Evolutionary conservation across 1,284 basidiomycete species (phyloP), one percentile per base, ranked within the genome.

Genomic region (Irpex sp.): DNA sequence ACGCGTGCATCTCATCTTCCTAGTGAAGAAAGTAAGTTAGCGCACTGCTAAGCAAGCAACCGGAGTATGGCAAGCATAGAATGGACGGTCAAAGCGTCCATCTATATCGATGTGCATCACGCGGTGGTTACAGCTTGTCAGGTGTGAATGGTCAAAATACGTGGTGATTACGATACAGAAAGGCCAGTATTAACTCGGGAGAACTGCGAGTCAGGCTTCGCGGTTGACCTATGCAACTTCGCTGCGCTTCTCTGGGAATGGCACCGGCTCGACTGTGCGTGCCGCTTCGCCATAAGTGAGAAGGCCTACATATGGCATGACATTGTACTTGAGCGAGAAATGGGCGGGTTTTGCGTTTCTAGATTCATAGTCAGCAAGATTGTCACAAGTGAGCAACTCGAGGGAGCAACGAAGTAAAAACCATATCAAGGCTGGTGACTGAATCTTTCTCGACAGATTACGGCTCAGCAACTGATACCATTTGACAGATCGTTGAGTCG

Each of bases 241-340:
- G 56, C 53, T 61, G n/a, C 60, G 60, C 53, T 61, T 58, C 57
- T 75, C 74, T 58, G 84, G 83, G 74, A 86, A 84, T 5, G 76
- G 76, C 33, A 90, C 76, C 36, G 82, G 76, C 57, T 83, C 77
- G 1, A 70, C 68, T 39, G 88, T 90, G 67, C 82, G 83, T 49
- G 83, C 88, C 7, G 86, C 90, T 70, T 90, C 87, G 19, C 93
- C 93, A 61, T 88, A 91, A 3, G 84, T 88, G 54, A 97, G 80
- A 46, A 86, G 67, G 5, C 94, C 94, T 13, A 96, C 91, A 70
- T 91, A 88, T 11, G 94, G 94, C 93, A 96, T 96, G 31, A 94
- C 74, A 70, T 96, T 95, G 78, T 95, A 97, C 71, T 91, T 91
- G 55, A 97, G 81, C 0, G 84, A 79, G 72, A 94, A 96, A 63